Conservation (phyloP, 2,329 filamentous ascomycete genomes). For the Dactylellina sp. region DNA sequence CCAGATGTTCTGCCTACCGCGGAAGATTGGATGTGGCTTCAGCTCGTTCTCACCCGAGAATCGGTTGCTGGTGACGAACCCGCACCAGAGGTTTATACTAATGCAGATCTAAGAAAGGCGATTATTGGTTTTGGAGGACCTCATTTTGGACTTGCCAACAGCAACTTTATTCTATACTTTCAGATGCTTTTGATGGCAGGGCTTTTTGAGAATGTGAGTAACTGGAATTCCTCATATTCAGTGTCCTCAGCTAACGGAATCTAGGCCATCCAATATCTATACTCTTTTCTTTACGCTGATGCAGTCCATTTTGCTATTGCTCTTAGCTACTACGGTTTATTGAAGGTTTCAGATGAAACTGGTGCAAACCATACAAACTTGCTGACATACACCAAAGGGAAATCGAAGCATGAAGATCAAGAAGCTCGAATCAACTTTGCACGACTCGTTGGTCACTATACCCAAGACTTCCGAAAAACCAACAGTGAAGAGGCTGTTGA, state of each 20-base stretch:
- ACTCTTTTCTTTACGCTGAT: slow-evolving; percentile 89
- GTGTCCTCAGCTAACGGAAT: slow-evolving; percentile 23
- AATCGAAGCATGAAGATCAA: slow-evolving; percentile 63
- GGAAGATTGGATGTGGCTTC: slow-evolving; percentile 78
- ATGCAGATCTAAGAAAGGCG: slow-evolving; percentile 78
- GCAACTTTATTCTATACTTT: slow-evolving; percentile 85
- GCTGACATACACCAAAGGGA: slow-evolving; percentile 66
- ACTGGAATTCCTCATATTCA: background rate
- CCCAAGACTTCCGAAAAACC: slow-evolving; percentile 91
- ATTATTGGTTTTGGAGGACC: slow-evolving; percentile 89
- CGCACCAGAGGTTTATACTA: slow-evolving; percentile 74
- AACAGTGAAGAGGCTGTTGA: slow-evolving; percentile 90
- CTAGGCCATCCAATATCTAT: slow-evolving; percentile 87
- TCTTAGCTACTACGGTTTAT: slow-evolving; percentile 86
- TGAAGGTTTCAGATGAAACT: slow-evolving; percentile 71
- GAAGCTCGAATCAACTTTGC: slow-evolving; percentile 92
- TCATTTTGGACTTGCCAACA: slow-evolving; percentile 82
- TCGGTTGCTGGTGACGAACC: slow-evolving; percentile 74
- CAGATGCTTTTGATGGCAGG: slow-evolving; percentile 80
- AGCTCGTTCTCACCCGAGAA: slow-evolving; percentile 77
- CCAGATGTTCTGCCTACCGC: slow-evolving; percentile 74
- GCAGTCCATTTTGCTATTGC: slow-evolving; percentile 95
- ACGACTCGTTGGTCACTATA: slow-evolving; percentile 93
- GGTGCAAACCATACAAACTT: slow-evolving; percentile 48
- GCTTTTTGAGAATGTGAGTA: slow-evolving; percentile 78